A percentile compares a stretch with the other conserved stretches of the same genome.
These are phyloP conservation scores for Daucus carota DNA, from an alignment of 129 eudicot genomes.

Conservation along the genomic window DH1_v3.0 NC_030382.2:28126501-28127000, in stretches of 20 bases:
- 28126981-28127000: neutral
- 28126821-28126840: neutral
- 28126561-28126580: neutral
- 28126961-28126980: neutral
- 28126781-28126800: neutral
- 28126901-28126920: neutral
- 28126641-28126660: neutral
- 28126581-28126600: neutral
- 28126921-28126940: neutral
- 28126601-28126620: neutral
- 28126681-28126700: neutral
- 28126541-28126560: no score
- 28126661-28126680: neutral
- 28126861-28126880: neutral
- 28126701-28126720: neutral
- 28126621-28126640: slow-evolving; percentile 2
- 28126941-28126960: neutral
- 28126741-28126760: slow-evolving; percentile 1
- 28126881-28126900: neutral
- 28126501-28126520: neutral
- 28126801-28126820: neutral
- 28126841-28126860: neutral
- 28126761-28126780: neutral
- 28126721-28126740: neutral
- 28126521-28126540: neutral